Base-by-base conservation (phyloP, 495 filamentous ascomycete species). In the Cladorrhinum samala region DNA sequence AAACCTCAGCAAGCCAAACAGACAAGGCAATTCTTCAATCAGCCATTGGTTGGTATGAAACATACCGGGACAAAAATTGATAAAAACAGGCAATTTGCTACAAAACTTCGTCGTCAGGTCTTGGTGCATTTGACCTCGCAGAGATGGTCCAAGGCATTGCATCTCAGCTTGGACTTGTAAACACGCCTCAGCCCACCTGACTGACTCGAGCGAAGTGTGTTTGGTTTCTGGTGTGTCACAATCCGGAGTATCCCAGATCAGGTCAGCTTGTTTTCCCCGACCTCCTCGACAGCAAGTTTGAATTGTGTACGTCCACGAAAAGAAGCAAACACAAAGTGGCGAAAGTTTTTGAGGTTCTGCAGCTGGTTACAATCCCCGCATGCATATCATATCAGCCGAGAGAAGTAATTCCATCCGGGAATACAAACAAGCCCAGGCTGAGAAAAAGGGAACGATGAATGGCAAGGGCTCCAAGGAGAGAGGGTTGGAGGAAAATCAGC, bases 41-140 rank as follows among this genome's bases (percentile, higher is more conserved):
- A 5, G 64, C 65, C 18, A n/a, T 55, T 17, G 45, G 58, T 13
- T 68, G 65, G 65, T 61, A 54, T 45, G 49, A 64, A 30, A 60
- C 62, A 42, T 66, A 58, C n/a, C 59, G 58, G 45, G 8, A 20
- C 36, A 49, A 20, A 14, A 53, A 7, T 37, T 49, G 33, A 52
- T n/a, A 23, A 7, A 21, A 24, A 9, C 4, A 16, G 14, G 23
- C 9, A 1, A 38, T 14, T 11, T 27, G 19, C 21, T 37, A 25
- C 39, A 30, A 9, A 37, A 46, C 27, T 8, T 20, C 46, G 27
- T 33, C 27, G 27, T 11, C 27, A 33, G 27, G 27, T 33, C 27
- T 33, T 11, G 27, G 6, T 5, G 27, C 11, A 6, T 11, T 33
- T n/a, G n/a, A n/a, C n/a, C n/a, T n/a, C n/a, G n/a, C n/a, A n/a